Conservation (phyloP, 2,329 filamentous ascomycete genomes). For the Exophiala viscosa region DNA sequence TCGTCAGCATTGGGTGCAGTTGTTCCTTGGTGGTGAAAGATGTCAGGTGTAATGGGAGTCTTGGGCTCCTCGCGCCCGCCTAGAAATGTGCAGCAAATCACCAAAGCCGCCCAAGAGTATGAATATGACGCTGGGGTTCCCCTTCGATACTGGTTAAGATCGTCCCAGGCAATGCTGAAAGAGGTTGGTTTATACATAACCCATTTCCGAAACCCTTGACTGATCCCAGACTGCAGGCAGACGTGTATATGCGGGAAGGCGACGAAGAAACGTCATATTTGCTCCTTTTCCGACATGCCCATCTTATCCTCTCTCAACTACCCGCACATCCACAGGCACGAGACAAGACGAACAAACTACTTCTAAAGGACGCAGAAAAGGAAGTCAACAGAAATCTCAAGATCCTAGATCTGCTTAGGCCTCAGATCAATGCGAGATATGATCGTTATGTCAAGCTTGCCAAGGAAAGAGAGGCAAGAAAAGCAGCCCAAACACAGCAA, state of each 20-base stretch:
- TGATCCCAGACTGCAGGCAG: conserved; percentile 55
- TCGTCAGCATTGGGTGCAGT: not conserved
- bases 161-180: conserved; percentile 72
- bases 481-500: conserved; percentile 8
- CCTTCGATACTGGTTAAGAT: conserved; percentile 76
- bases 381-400: conserved; percentile 63
- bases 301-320: conserved; percentile 74
- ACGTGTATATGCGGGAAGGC: conserved; percentile 78
- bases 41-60: conserved; percentile 21
- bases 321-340: conserved; percentile 71
- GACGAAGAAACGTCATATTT: conserved; percentile 87
- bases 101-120: conserved; percentile 71
- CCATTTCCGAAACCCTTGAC: conserved; percentile 7
- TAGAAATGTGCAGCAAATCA: conserved; percentile 72
- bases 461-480: conserved; percentile 42
- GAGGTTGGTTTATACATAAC: conserved; percentile 59
- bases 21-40: conserved; percentile 1
- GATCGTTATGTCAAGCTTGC: conserved; percentile 61
- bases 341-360: conserved; percentile 55
- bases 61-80: conserved; percentile 42
- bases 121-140: conserved; percentile 74
- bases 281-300: conserved; percentile 82
- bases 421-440: conserved; percentile 68
- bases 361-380: conserved; percentile 55
- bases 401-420: conserved; percentile 74